Conservation (phyloP, 2,329 filamentous ascomycete species). For the Elsinoe batatas region DNA sequence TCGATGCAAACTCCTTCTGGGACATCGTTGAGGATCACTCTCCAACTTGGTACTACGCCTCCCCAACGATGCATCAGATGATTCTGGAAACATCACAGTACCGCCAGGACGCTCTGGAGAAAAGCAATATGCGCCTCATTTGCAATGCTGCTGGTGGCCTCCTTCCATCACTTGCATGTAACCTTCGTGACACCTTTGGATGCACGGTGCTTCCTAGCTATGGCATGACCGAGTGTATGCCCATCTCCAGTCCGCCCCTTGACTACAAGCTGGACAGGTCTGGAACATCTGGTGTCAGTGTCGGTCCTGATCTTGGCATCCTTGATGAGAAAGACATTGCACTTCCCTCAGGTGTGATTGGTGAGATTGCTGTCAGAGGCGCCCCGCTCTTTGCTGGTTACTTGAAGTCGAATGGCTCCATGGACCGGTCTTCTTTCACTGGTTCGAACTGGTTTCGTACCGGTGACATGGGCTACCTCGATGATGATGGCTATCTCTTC, state of each 20-base stretch:
- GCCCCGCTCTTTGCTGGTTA: constrained; percentile 45
- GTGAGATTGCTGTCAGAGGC: constrained; percentile 42
- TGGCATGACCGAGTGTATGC: constrained; percentile 53
- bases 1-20: constrained; percentile 49
- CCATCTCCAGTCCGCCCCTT: constrained; percentile 47
- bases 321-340: constrained; percentile 34
- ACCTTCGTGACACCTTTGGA: constrained; percentile 42
- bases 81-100: constrained; percentile 40
- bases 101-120: constrained; percentile 32
- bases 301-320: constrained; percentile 44
- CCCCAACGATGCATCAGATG: constrained; percentile 47
- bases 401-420: constrained; percentile 33
- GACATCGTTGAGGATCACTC: constrained; percentile 39
- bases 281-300: constrained; percentile 44
- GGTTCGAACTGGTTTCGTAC: constrained; percentile 45
- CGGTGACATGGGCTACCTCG: constrained; percentile 45
- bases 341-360: constrained; percentile 30
- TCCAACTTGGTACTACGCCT: constrained; percentile 51
- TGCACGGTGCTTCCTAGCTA: constrained; percentile 47
- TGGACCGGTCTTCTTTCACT: constrained; percentile 40
- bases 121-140: constrained; percentile 41
- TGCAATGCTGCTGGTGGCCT: constrained; percentile 48
- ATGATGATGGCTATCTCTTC: constrained; percentile 43
- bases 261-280: constrained; percentile 42
- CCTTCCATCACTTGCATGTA: constrained; percentile 41